A percentile compares a stretch with the other conserved stretches of the same genome.
Evolutionary conservation across 1,284 basidiomycete species (phyloP).

Genomic region (Agaricales sp.): DNA sequence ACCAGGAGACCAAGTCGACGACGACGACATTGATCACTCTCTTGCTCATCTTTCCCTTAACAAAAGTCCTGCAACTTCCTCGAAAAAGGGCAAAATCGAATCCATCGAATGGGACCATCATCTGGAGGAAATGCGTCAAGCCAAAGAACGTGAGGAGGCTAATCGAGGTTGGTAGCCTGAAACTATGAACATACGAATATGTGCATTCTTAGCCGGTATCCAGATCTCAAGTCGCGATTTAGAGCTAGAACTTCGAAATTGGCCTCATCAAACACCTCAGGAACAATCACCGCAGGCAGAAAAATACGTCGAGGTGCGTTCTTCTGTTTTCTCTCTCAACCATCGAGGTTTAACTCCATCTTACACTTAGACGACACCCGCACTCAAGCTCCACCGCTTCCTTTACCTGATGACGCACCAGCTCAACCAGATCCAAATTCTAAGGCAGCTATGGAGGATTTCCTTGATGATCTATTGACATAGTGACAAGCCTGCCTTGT

Average conservation of each 20-base stretch:
- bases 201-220: background rate
- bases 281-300: background rate
- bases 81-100: conserved; percentile 53
- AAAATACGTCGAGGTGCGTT: background rate
- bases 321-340: background rate
- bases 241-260: conserved; percentile 1
- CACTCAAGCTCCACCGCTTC: background rate
- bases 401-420: background rate
- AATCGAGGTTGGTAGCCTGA: conserved; percentile 44
- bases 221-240: conserved; percentile 1
- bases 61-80: conserved; percentile 11
- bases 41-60: conserved; percentile 37
- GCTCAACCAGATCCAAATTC: background rate
- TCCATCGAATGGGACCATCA: conserved; percentile 56
- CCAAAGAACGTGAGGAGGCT: conserved; percentile 65
- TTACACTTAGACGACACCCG: background rate
- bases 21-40: conserved; percentile 53
- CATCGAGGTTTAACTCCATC: background rate
- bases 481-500: no score
- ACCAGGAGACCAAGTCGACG: conserved; percentile 25
- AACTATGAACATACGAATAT: no score
- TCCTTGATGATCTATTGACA: background rate
- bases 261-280: background rate
- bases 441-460: background rate
- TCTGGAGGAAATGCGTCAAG: conserved; percentile 51